Base-by-base conservation (phyloP, 2,329 filamentous ascomycete species). In the Monosporascus sp. region DNA sequence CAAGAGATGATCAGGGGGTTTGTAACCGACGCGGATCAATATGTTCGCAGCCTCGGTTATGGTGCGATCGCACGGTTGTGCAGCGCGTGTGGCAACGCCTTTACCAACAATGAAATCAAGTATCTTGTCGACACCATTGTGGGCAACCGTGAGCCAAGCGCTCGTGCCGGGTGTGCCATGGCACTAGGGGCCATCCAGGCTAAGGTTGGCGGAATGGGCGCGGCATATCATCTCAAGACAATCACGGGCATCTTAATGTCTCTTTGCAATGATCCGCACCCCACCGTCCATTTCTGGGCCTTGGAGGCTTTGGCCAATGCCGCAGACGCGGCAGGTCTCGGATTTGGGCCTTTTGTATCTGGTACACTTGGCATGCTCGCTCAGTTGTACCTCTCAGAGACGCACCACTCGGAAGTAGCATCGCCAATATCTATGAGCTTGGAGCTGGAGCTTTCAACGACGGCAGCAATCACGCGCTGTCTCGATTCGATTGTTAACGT, bases 231-330 rank as follows among this genome's bases (percentile, higher is more conserved):
- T 68, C 79, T 99, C 49, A 97, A 97, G 74, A 97, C 91, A 1
- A 97, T 99, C 49, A 81, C 97, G n/a, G 89, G 93, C 18, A 95
- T 99, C 40, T 76, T 99, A n/a, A 96, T 97, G 88, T 97, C 94
- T 7, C 79, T 99, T 9, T 93, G 91, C 69, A 96, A 92, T 62
- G 94, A 99, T 65, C 90, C 93, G 20, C 94, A 99, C 68, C 92
- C 94, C 0, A 86, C 89, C 1, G 94, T 99, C 8, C 94, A 99
- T 70, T 96, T 93, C 67, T 97, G 92, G 91, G 93, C 95, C 3
- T 76, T 99, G 45, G 91, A 97, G 67, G 93, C 91, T 9, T 72
- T 99, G 31, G 87, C 89, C 2, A 79, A 89, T 50, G 91, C 96
- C 14, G 89, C 93, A 3, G 93, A 97, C 64, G 94, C 93, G 11